Evolutionary conservation across 345 rosid genomes (phyloP).

Genomic region (Syzygium grande): DNA sequence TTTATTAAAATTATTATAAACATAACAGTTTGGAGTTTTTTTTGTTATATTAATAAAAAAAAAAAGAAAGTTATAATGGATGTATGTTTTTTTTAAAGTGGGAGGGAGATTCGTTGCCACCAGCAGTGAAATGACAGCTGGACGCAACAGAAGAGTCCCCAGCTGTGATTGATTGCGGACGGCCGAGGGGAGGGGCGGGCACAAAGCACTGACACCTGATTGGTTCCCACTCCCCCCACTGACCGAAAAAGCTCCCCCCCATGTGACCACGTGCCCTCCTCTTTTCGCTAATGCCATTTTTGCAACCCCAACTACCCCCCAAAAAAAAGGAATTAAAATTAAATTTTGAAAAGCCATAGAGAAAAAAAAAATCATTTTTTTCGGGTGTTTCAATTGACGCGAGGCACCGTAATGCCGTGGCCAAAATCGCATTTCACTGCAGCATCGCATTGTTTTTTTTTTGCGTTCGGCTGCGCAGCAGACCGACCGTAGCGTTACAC

Average conservation of each 20-base stretch:
- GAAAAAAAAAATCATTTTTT: too few relatives aligned
- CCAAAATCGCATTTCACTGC: neutral
- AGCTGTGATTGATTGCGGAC: neutral
- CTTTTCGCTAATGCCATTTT: neutral
- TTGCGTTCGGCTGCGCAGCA: too few relatives aligned
- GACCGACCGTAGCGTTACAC: too few relatives aligned
- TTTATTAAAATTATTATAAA: too few relatives aligned
- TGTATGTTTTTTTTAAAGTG: too few relatives aligned
- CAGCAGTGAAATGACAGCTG: conserved; percentile 1
- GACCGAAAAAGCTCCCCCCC: neutral
- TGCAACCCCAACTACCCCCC: neutral
- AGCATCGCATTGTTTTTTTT: too few relatives aligned
- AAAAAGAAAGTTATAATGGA: too few relatives aligned
- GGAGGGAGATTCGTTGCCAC: neutral
- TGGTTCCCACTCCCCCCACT: neutral
- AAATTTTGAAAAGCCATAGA: neutral
- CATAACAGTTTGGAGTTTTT: too few relatives aligned
- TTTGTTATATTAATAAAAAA: too few relatives aligned
- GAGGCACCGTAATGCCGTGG: neutral
- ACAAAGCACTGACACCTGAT: neutral
- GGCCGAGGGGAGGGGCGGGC: neutral
- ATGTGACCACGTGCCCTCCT: neutral
- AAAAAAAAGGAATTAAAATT: neutral
- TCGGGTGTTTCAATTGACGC: too few relatives aligned
- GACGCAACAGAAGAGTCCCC: neutral